A percentile compares a stretch with the other conserved stretches of the same genome.
These are phyloP conservation scores for Agaricus subrufescens DNA, from an alignment of 768 basidiomycete species.

Conservation along the genomic window DNA sequence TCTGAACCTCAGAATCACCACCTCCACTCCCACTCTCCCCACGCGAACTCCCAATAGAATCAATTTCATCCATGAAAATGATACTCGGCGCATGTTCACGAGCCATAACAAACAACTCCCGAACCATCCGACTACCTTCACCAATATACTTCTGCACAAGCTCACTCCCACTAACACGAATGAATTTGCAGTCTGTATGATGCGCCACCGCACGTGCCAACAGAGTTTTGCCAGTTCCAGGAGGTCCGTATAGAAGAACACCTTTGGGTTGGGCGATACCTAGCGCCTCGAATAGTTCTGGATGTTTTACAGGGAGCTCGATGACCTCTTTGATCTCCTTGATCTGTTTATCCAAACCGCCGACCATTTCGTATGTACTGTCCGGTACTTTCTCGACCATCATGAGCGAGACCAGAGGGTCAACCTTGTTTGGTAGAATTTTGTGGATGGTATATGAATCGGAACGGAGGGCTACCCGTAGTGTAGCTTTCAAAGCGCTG, in stretches of 20 bases:
- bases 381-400: conserved; percentile 99
- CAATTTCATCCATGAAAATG: conserved; percentile 99
- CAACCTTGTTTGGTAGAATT: conserved; percentile 95
- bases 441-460: conserved; percentile 97
- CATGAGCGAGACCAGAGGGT: conserved; percentile 97
- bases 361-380: conserved; percentile 99
- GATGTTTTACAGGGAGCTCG: conserved; percentile 95
- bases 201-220: conserved; percentile 95
- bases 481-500: conserved; percentile 70
- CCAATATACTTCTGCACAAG: conserved; percentile 98
- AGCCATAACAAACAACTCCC: conserved; percentile 98
- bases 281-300: conserved; percentile 92
- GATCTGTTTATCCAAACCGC: conserved; percentile 97
- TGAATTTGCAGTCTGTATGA: conserved; percentile 97
- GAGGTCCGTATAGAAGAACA: conserved; percentile 92
- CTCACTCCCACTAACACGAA: conserved; percentile 90
- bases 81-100: conserved; percentile 96
- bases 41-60: conserved; percentile 91
- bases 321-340: conserved; percentile 98
- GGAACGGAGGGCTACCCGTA: conserved; percentile 93
- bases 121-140: conserved; percentile 93
- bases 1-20: conserved; percentile 85
- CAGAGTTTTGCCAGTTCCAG: conserved; percentile 95
- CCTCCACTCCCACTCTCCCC: conserved; percentile 89
- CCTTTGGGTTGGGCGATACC: conserved; percentile 98